These are phyloP conservation scores for Sicyos edulis DNA, from an alignment of 306 rosid genomes.

Conservation along the genomic window DNA sequence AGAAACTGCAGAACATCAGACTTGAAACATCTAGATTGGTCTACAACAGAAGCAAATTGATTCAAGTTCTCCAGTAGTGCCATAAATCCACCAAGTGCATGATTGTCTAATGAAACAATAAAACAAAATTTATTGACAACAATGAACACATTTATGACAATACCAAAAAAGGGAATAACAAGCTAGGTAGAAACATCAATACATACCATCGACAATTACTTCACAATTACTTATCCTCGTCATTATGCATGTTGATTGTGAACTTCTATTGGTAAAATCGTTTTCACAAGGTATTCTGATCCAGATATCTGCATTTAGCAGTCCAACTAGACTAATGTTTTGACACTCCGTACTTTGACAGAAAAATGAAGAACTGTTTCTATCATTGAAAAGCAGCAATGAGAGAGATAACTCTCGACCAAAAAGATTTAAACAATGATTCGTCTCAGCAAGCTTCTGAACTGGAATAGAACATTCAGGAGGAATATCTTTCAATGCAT, in stretches of 20 bases:
- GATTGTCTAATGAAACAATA: constrained; percentile 40
- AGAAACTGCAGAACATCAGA: constrained; percentile 73
- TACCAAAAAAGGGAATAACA: constrained; percentile 11
- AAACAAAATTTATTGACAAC: constrained; percentile 16
- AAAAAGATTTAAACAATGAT: constrained; percentile 59
- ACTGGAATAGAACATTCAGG: constrained; percentile 42
- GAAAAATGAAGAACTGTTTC: constrained; percentile 28
- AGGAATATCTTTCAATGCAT: constrained; percentile 48
- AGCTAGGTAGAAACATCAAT: constrained; percentile 24
- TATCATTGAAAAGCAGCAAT: constrained; percentile 42
- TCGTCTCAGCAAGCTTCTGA: constrained; percentile 52
- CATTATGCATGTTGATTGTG: constrained; percentile 48
- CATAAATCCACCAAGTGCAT: constrained; percentile 46
- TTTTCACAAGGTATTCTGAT: constrained; percentile 57
- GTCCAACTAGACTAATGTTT: constrained; percentile 42
- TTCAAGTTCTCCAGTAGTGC: constrained; percentile 54
- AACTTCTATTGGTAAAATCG: constrained; percentile 30
- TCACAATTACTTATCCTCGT: constrained; percentile 50
- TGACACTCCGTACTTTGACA: constrained; percentile 34
- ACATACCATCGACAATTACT: constrained; percentile 58
- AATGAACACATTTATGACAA: constrained; percentile 19
- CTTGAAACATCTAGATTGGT: constrained; percentile 56
- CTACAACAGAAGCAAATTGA: constrained; percentile 44
- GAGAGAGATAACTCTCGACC: constrained; percentile 59
- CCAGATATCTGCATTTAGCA: constrained; percentile 75